phyloP scores from a whole-genome alignment of 78 protist genomes.

The Dictyostelium discoideum region dicty_2.7 NC_007089.4:2902501-2903000 shows the following conservation, averaged over 20 bases:
- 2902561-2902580: no score
- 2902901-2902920: constrained; percentile 1
- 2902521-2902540: no score
- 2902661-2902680: not conserved
- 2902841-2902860: constrained; percentile 29
- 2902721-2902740: no score
- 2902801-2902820: constrained; percentile 27
- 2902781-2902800: constrained; percentile 5
- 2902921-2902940: not conserved
- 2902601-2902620: no score
- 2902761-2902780: not conserved
- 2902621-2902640: not conserved
- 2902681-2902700: not conserved
- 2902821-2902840: constrained; percentile 30
- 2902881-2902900: constrained; percentile 49
- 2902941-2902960: constrained; percentile 18
- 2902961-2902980: constrained; percentile 60
- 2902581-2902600: no score
- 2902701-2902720: no score
- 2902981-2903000: constrained; percentile 58
- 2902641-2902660: no score
- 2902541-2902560: no score
- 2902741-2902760: not conserved
- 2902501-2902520: not conserved
- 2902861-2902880: constrained; percentile 72